Conservation (phyloP, 1,284 basidiomycete genomes). For the Sparassis latifolia region DNA sequence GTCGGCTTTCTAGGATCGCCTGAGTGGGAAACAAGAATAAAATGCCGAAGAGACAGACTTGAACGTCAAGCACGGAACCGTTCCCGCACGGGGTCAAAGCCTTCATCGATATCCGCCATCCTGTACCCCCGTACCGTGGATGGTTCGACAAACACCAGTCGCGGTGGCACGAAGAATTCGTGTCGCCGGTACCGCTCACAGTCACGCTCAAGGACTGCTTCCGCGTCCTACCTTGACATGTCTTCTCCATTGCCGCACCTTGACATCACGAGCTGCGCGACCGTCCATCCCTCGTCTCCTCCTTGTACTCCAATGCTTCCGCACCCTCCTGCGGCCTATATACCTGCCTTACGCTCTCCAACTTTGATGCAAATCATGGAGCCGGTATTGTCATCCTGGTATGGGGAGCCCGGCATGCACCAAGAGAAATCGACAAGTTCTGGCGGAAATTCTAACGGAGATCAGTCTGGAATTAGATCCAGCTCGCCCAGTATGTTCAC, state of each 20-base stretch:
- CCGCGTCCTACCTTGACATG: slow-evolving; percentile 8
- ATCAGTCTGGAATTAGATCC: background rate
- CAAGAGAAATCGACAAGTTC: slow-evolving; percentile 8
- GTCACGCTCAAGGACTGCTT: slow-evolving; percentile 8
- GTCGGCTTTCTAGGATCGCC: slow-evolving; percentile 18
- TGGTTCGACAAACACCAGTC: slow-evolving; percentile 7
- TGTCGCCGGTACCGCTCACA: slow-evolving; percentile 5
- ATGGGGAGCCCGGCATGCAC: slow-evolving; percentile 6
- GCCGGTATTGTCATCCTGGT: slow-evolving; percentile 17
- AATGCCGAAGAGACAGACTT: slow-evolving; percentile 6
- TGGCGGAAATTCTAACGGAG: background rate
- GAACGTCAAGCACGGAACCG: background rate
- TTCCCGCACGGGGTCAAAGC: slow-evolving; percentile 1
- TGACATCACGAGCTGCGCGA: slow-evolving; percentile 15
- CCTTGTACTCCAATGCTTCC: slow-evolving; percentile 7
- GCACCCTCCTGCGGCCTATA: slow-evolving; percentile 3
- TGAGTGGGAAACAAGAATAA: slow-evolving; percentile 17
- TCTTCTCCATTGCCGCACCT: slow-evolving; percentile 1
- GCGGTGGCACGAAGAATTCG: background rate
- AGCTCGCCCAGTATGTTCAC: slow-evolving; percentile 10
- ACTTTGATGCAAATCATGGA: slow-evolving; percentile 22
- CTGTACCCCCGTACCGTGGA: slow-evolving; percentile 2
- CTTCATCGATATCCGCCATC: background rate
- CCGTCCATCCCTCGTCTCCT: slow-evolving; percentile 17
- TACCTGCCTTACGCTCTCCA: slow-evolving; percentile 6